Conservation (phyloP, 306 rosid species). For the Alnus rubra region DNA sequence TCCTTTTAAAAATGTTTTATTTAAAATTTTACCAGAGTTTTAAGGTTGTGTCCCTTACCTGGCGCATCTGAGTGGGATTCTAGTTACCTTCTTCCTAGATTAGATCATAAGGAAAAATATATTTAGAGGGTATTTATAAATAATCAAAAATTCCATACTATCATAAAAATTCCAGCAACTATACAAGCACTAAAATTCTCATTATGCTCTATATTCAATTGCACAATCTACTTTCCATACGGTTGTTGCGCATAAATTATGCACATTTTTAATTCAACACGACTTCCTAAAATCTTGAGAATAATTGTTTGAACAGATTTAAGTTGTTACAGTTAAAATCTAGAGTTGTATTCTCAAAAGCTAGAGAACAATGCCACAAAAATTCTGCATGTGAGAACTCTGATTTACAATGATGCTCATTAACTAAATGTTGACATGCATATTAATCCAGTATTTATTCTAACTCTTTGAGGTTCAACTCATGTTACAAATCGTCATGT, state of each 20-base stretch:
- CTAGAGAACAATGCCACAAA: neutral
- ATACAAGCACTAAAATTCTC: too few species aligned
- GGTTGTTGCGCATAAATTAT: neutral
- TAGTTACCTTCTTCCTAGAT: too few species aligned
- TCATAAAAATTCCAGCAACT: too few species aligned
- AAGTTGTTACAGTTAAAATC: neutral
- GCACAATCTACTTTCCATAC: neutral
- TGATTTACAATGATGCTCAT: neutral
- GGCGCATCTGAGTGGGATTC: too few species aligned
- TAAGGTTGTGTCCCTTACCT: too few species aligned
- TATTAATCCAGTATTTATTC: neutral
- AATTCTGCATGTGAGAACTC: neutral
- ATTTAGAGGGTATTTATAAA: too few species aligned
- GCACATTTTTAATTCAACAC: neutral
- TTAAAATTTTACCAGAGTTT: too few species aligned
- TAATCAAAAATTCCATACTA: too few species aligned
- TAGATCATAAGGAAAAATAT: too few species aligned
- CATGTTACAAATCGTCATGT: too few species aligned
- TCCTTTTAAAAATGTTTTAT: too few species aligned
- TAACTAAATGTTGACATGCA: neutral
- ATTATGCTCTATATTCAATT: neutral
- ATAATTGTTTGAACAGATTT: neutral
- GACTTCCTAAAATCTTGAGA: neutral
- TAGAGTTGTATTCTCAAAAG: neutral
- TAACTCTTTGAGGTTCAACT: too few species aligned